Conservation (phyloP, 2,329 filamentous ascomycete genomes). For the Botryotinia narcissicola region DNA sequence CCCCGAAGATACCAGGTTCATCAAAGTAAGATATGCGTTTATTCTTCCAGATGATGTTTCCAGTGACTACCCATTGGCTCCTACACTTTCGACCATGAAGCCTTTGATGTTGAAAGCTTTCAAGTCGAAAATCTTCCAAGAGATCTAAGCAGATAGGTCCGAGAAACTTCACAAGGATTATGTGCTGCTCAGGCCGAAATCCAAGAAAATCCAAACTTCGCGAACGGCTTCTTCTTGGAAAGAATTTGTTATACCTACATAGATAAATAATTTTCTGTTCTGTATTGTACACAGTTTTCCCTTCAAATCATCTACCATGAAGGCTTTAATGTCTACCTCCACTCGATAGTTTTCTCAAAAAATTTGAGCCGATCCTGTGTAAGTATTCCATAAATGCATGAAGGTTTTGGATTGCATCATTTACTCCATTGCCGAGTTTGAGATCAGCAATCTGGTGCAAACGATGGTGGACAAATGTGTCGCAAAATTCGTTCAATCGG, state of each 20-base stretch:
- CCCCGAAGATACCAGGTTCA: background rate
- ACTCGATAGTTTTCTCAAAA: too few relatives aligned
- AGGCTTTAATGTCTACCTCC: background rate
- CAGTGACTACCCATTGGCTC: background rate
- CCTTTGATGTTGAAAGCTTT: background rate
- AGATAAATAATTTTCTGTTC: background rate
- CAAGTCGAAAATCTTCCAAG: background rate
- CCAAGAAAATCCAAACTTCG: background rate
- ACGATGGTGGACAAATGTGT: too few relatives aligned
- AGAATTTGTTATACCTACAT: too few relatives aligned
- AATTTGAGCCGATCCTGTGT: too few relatives aligned
- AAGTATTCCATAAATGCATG: too few relatives aligned
- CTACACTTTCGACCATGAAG: background rate
- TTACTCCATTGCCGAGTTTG: too few relatives aligned
- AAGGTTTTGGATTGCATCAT: too few relatives aligned
- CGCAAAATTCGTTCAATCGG: too few relatives aligned
- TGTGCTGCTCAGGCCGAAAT: background rate
- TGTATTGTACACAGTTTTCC: background rate
- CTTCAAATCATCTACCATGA: background rate
- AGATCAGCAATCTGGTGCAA: too few relatives aligned
- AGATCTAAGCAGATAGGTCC: background rate
- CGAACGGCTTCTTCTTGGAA: too few relatives aligned
- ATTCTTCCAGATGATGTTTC: background rate
- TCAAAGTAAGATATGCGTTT: background rate
- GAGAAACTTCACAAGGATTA: background rate